Percentiles rank a stretch among this genome's conserved stretches.
Conservation (phyloP, 192 early-diverging fungal genomes). For the Lunasporangiospora selenospora region DNA sequence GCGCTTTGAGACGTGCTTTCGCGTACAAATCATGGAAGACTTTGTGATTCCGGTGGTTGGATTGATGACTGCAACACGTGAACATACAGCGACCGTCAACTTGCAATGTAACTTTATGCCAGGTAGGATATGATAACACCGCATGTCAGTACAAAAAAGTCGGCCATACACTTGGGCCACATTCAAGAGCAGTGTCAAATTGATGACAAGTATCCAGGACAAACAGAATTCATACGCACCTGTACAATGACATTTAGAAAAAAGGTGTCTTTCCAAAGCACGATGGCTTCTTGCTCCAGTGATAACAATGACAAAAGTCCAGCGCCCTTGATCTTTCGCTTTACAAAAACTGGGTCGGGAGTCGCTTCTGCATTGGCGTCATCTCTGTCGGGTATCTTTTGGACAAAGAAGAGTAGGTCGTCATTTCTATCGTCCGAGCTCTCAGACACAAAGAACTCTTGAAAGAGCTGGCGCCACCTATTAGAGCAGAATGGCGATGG, state of each 20-base stretch:
- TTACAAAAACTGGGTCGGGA: constrained; percentile 83
- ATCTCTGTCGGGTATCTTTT: constrained; percentile 45
- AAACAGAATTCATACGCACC: too few species aligned
- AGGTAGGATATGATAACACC: not conserved
- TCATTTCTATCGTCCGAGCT: constrained; percentile 72
- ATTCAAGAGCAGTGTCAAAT: too few species aligned
- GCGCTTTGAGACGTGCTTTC: constrained; percentile 73
- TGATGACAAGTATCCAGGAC: too few species aligned
- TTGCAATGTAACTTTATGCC: constrained; percentile 76
- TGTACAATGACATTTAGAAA: constrained; percentile 92
- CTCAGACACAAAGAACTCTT: constrained; percentile 77
- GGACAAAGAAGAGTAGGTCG: constrained; percentile 90
- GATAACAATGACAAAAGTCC: constrained; percentile 17
- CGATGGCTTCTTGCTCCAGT: constrained; percentile 62
- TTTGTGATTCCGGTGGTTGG: constrained; percentile 34
- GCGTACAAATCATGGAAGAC: constrained; percentile 76
- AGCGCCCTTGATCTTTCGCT: constrained; percentile 63
- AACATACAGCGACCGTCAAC: constrained; percentile 88
- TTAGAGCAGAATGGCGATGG: not conserved
- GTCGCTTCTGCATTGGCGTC: constrained; percentile 43
- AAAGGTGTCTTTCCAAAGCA: constrained; percentile 94
- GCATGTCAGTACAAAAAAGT: not conserved
- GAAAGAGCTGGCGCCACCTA: constrained; percentile 68
- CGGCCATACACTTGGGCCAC: too few species aligned
- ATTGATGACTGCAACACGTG: constrained; percentile 49